Conservation (phyloP, 805 yeast species). For the Pichia occidentalis region DNA sequence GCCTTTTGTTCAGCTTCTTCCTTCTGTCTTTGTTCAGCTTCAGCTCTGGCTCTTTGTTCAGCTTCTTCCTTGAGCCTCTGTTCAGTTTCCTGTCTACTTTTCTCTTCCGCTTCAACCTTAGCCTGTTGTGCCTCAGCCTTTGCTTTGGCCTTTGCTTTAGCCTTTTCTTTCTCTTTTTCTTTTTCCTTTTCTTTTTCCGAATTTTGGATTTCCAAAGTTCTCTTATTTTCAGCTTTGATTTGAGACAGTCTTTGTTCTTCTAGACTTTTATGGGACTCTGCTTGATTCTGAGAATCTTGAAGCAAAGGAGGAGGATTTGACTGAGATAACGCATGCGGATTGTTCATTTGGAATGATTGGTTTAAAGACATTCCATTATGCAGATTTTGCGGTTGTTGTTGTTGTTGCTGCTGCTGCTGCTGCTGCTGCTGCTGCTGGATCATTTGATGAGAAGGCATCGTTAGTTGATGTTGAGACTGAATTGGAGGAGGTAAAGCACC, state of each 20-base stretch:
- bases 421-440: constrained; percentile 32
- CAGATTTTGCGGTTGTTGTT: constrained; percentile 24
- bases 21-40: background rate
- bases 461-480: constrained; percentile 50
- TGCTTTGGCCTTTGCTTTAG: background rate
- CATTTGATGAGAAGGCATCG: constrained; percentile 34
- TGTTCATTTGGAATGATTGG: constrained; percentile 19
- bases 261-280: too few relatives aligned
- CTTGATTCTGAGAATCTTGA: constrained; percentile 3
- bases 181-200: too few relatives aligned
- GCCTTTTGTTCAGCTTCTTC: background rate
- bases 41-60: background rate
- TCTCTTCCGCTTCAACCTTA: constrained; percentile 1
- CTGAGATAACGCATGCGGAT: background rate
- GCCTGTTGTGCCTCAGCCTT: background rate
- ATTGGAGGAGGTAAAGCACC: constrained; percentile 50
- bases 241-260: too few relatives aligned
- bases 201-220: too few relatives aligned
- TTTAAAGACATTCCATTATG: too few relatives aligned
- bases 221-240: too few relatives aligned
- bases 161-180: too few relatives aligned
- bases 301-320: constrained; percentile 9
- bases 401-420: constrained; percentile 28
- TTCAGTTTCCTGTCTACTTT: background rate
- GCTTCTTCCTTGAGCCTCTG: background rate